phyloP scores from a whole-genome alignment of 108 stramenopile genomes.

The Asterionellopsis glacialis region DNA sequence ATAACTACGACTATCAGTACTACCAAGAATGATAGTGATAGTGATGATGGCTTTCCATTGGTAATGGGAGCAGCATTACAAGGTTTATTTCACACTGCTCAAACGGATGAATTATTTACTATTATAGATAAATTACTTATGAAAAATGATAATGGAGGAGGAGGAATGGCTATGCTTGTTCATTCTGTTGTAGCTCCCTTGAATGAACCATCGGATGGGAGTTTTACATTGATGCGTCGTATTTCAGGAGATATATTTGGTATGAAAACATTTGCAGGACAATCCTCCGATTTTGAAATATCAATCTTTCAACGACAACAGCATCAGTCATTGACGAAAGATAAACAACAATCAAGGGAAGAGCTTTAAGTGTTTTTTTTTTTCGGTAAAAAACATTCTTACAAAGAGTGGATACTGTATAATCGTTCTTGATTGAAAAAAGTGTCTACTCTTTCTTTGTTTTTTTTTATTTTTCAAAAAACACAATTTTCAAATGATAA shows the following conservation, averaged over 20 bases:
- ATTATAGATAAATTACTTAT: conserved; percentile 37
- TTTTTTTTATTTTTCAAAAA: no score
- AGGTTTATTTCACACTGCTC: conserved; percentile 29
- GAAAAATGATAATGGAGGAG: conserved; percentile 19
- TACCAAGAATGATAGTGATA: background rate
- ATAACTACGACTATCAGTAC: no score
- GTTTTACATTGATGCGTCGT: conserved; percentile 32
- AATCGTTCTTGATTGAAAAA: no score
- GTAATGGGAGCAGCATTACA: conserved; percentile 53
- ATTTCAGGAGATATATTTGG: conserved; percentile 42
- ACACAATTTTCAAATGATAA: no score
- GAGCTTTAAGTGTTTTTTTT: no score
- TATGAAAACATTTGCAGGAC: conserved; percentile 36
- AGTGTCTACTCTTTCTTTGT: no score
- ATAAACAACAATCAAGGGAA: no score
- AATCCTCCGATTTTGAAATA: conserved; percentile 44
- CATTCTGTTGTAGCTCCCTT: conserved; percentile 24
- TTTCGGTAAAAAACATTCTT: no score
- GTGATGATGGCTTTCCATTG: conserved; percentile 32
- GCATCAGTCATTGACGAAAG: no score
- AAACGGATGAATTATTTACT: conserved; percentile 18
- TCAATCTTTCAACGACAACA: conserved; percentile 12
- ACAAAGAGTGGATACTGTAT: no score
- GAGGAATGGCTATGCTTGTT: conserved; percentile 30
- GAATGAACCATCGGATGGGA: conserved; percentile 5